These are phyloP conservation scores for Apiospora arundinis DNA, from an alignment of 2,329 filamentous ascomycete genomes.

Conservation along the genomic window DNA sequence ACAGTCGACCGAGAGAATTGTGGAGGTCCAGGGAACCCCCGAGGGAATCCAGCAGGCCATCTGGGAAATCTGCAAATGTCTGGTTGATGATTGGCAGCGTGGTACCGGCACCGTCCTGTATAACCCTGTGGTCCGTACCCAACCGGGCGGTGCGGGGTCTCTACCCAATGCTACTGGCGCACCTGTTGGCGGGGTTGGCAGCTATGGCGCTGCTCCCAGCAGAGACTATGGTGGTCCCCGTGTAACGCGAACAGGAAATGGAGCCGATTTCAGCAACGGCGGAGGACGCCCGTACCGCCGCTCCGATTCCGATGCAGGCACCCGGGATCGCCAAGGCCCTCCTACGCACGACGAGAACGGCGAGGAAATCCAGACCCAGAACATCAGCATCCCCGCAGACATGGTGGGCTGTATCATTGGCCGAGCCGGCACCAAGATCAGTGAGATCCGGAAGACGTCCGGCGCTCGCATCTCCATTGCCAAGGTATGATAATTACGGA, in stretches of 20 bases:
- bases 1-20: constrained; percentile 96
- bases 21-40: constrained; percentile 93
- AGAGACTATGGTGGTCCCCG: constrained; percentile 68
- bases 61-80: constrained; percentile 99
- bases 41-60: constrained; percentile 95
- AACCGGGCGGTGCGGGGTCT: constrained; percentile 62
- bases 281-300: constrained; percentile 75
- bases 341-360: constrained; percentile 94
- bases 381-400: constrained; percentile 98
- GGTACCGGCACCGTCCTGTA: constrained; percentile 97
- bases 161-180: constrained; percentile 34
- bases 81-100: constrained; percentile 97
- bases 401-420: constrained; percentile 99
- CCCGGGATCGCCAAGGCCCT: constrained; percentile 81
- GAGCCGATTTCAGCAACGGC: constrained; percentile 94
- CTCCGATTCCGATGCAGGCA: constrained; percentile 81
- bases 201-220: constrained; percentile 50
- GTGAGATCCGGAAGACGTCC: constrained; percentile 96
- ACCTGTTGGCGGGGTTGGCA: constrained; percentile 42
- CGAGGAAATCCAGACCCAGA: constrained; percentile 97
- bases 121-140: constrained; percentile 92
- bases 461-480: constrained; percentile 97
- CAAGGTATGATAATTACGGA: constrained; percentile 62
- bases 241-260: constrained; percentile 95
- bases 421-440: constrained; percentile 94